These are phyloP conservation scores for Zymoseptoria ardabiliae DNA, from an alignment of 2,329 filamentous ascomycete species.

Conservation along the genomic window DNA sequence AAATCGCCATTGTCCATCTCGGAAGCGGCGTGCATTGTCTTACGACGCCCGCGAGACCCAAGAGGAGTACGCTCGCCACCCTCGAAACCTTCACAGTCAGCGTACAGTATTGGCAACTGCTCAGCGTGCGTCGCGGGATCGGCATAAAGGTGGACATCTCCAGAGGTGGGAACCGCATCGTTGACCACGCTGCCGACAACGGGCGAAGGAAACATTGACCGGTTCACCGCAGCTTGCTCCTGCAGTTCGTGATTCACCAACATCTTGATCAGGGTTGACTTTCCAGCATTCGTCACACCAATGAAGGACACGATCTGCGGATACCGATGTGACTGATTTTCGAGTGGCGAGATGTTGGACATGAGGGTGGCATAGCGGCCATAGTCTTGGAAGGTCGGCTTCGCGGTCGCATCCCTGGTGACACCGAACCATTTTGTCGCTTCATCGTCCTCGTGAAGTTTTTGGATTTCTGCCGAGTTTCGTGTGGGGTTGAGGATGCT, in stretches of 20 bases:
- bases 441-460: slow-evolving; percentile 31
- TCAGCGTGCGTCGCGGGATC: slow-evolving; percentile 39
- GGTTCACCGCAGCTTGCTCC: slow-evolving; percentile 22
- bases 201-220: slow-evolving; percentile 33
- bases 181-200: slow-evolving; percentile 39
- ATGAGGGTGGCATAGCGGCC: slow-evolving; percentile 41
- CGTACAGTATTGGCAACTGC: slow-evolving; percentile 40
- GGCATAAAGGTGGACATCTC: slow-evolving; percentile 46
- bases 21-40: background rate
- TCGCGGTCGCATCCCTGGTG: slow-evolving; percentile 23
- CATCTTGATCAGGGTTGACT: slow-evolving; percentile 45
- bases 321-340: slow-evolving; percentile 23
- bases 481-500: slow-evolving; percentile 23
- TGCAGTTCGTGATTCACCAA: slow-evolving; percentile 36
- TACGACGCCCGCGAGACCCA: slow-evolving; percentile 20
- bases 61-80: slow-evolving; percentile 41
- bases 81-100: slow-evolving; percentile 48
- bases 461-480: slow-evolving; percentile 26
- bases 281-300: slow-evolving; percentile 37
- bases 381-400: slow-evolving; percentile 35
- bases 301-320: slow-evolving; percentile 31
- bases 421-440: slow-evolving; percentile 36
- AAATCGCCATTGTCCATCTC: background rate
- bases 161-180: slow-evolving; percentile 40
- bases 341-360: slow-evolving; percentile 26